Conservation (phyloP, 1,139 yeast species). For the Sugiyamaella sp. region DNA sequence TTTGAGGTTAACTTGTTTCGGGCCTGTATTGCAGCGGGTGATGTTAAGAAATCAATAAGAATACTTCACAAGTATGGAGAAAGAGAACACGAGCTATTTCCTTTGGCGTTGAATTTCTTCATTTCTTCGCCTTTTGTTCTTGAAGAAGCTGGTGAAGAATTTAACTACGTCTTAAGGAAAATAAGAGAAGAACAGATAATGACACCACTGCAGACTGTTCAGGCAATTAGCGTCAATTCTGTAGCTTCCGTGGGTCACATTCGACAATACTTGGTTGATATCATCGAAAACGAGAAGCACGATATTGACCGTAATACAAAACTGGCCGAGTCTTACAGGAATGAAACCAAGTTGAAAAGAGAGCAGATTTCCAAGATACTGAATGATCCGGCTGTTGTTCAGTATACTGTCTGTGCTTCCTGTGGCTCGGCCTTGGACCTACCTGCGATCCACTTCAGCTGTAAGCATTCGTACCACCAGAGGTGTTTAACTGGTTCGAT, state of each 20-base stretch:
- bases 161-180: slow-evolving; percentile 54
- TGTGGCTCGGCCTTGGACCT: slow-evolving; percentile 72
- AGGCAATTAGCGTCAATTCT: slow-evolving; percentile 63
- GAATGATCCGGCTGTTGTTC: slow-evolving; percentile 62
- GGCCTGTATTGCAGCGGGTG: slow-evolving; percentile 59
- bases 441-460: slow-evolving; percentile 83
- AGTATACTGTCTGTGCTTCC: slow-evolving; percentile 68
- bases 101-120: slow-evolving; percentile 65
- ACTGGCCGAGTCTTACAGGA: slow-evolving; percentile 67
- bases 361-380: slow-evolving; percentile 56
- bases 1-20: slow-evolving; percentile 68
- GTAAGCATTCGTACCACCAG: slow-evolving; percentile 87
- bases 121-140: slow-evolving; percentile 61
- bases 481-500: slow-evolving; percentile 58
- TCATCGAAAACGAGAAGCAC: slow-evolving; percentile 60
- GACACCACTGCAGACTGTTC: slow-evolving; percentile 77
- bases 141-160: slow-evolving; percentile 56
- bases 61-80: slow-evolving; percentile 64
- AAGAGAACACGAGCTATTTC: slow-evolving; percentile 64
- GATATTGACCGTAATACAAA: slow-evolving; percentile 72
- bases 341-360: slow-evolving; percentile 63
- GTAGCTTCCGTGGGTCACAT: slow-evolving; percentile 75
- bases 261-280: slow-evolving; percentile 66
- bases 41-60: slow-evolving; percentile 59
- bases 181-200: slow-evolving; percentile 59